These are phyloP conservation scores for Aspergillus eucalypticola DNA, from an alignment of 2,329 filamentous ascomycete genomes.

Conservation along the genomic window DNA sequence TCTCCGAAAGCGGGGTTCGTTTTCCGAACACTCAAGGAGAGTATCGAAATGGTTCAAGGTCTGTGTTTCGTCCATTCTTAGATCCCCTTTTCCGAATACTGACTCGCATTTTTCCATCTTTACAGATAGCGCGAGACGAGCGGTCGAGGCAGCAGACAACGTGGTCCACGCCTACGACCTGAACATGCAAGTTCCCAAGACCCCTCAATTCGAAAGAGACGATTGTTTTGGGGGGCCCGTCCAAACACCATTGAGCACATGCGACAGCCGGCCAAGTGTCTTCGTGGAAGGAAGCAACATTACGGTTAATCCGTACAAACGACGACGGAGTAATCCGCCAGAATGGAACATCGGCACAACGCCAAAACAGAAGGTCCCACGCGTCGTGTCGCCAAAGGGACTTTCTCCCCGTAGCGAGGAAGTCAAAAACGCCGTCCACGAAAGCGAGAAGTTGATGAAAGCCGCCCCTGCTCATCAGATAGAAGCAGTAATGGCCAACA, in stretches of 20 bases:
- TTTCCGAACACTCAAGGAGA: slow-evolving; percentile 64
- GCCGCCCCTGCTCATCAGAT: slow-evolving; percentile 37
- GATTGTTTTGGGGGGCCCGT: slow-evolving; percentile 33
- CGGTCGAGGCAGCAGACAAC: slow-evolving; percentile 73
- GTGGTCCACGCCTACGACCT: slow-evolving; percentile 74
- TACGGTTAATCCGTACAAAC: slow-evolving; percentile 47
- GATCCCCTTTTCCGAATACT: slow-evolving; percentile 3
- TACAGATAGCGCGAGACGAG: slow-evolving; percentile 67
- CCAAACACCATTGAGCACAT: slow-evolving; percentile 23
- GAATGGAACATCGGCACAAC: slow-evolving; percentile 37
- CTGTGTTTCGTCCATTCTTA: slow-evolving; percentile 19
- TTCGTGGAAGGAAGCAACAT: slow-evolving; percentile 48
- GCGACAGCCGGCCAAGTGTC: slow-evolving; percentile 42
- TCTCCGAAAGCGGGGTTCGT: slow-evolving; percentile 55
- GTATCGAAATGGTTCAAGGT: slow-evolving; percentile 72
- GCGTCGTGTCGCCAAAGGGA: slow-evolving; percentile 34
- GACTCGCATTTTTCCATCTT: neutral
- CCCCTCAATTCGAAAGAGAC: slow-evolving; percentile 49
- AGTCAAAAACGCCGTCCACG: slow-evolving; percentile 44
- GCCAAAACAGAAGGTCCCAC: slow-evolving; percentile 39
- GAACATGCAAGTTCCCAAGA: slow-evolving; percentile 72
- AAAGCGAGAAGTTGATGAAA: slow-evolving; percentile 44
- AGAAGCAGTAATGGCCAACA: slow-evolving; percentile 43
- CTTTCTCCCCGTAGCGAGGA: slow-evolving; percentile 43
- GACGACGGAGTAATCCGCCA: slow-evolving; percentile 44